Evolutionary conservation across 352 stramenopile genomes (phyloP), one percentile per base, ranked within the genome.

Genomic region (Elongisporangium undulatum): DNA sequence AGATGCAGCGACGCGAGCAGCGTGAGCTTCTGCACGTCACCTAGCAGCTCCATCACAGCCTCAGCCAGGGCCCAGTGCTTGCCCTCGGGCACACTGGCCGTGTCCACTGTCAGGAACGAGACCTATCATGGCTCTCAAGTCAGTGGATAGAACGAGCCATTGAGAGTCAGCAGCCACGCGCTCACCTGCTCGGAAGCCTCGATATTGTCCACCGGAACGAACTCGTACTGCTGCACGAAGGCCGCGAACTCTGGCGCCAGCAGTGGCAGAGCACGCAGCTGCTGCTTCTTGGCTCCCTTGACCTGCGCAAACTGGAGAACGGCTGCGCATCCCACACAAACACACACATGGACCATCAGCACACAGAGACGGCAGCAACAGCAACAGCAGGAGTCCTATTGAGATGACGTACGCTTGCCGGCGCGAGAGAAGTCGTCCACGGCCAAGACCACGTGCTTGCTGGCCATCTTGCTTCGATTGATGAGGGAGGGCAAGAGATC

Each of bases 351-450:
- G 10, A 17, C 17, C 34, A 45, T 9, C 9, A 17, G 10, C 9
- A 17, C 34, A 17, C 34, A 17, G 13, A 45, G 1, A 45, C 34
- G 9, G 10, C 7, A 12, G n/a, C n/a, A n/a, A n/a, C n/a, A n/a
- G n/a, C n/a, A n/a, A n/a, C 34, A 45, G 34, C 7, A 38, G 26
- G 34, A 4, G 2, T 38, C 9, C 51, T 6, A 45, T 19, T n/a
- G 0, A 23, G 48, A 15, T 2, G 9, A 62, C 77, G 65, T 71
- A 90, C 81, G 69, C 51, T 75, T 71, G n/a, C 77, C 79, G 9
- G 81, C 78, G 38, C 66, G 66, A 29, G 81, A 86, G 55, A 89
- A 85, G 69, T 90, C 81, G 58, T 90, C 75, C 57, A 90, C 89
- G 34, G 81, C 75, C 41, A 90, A 70, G 60, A 84, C 71, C 51